Evolutionary conservation across 768 basidiomycete genomes (phyloP), one percentile per base, ranked within the genome.

Genomic region (Tulasnella sp.): DNA sequence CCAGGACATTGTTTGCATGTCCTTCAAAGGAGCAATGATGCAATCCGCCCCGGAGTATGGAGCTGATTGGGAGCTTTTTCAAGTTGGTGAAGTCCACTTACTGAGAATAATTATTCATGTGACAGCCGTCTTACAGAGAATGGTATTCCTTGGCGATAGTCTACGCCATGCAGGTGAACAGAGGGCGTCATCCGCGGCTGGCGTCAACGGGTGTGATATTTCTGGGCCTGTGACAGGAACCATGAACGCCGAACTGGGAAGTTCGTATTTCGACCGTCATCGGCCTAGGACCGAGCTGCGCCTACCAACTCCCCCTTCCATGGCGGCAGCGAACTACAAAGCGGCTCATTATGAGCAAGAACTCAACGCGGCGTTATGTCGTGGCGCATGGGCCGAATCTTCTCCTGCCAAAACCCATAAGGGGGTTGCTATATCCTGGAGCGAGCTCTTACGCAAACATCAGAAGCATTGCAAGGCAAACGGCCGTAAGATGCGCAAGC

Each of bases 371-470:
- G 90, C 90, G 0, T 88, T 96, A 76, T 91, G 92, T 3, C 90
- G 90, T 0, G 95, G 95, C 10, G 87, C 89, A 81, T 96, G 95
- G 95, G 85, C 90, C 19, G 86, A 91, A 8, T 81, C 85, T 2
- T 84, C 84, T 38, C 93, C 94, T 0, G 92, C 92, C 5, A 92
- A 88, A 81, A 85, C 89, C 0, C 88, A 88, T 40, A 89, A 89
- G 40, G 92, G 89, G 19, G 80, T 83, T 0, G 82, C 84, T 5
- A 84, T 96, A 21, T 86, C 91, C 16, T 96, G 95, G 95, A 87
- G 91, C 1, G 92, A 94, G 83, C 89, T 96, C 18, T 85, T 96
- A 56, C 89, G 93, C 81, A 96, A 96, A 85, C 95, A 94, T 86
- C 91, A 93, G 84, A 96, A 96, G 81, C 95, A 96, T 82, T 92